A percentile compares a stretch with the other conserved stretches of the same genome.
Evolutionary conservation across 129 eudicot genomes (phyloP).

Genomic region (Chrysanthemum seticuspe): DNA sequence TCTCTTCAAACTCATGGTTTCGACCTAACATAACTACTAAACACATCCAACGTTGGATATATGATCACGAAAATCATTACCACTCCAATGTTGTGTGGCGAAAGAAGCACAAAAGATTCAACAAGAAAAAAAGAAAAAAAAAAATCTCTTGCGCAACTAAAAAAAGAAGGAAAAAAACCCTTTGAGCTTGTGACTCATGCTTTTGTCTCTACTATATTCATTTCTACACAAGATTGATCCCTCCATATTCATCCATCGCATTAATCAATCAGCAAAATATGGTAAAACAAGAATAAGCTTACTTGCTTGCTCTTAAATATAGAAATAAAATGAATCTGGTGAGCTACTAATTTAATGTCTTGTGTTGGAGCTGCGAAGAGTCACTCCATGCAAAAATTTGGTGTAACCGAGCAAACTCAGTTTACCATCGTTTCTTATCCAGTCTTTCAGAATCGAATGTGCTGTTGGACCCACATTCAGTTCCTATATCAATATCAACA

Average conservation of each 20-base stretch:
- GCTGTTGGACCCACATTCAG: slow-evolving; percentile 84
- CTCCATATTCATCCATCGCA: slow-evolving; percentile 16
- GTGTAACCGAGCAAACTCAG: slow-evolving; percentile 83
- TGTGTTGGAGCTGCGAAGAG: slow-evolving; percentile 80
- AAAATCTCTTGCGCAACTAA: slow-evolving; percentile 27
- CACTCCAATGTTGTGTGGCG: neutral
- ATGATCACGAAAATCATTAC: neutral
- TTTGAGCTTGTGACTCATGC: slow-evolving; percentile 11
- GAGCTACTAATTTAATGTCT: slow-evolving; percentile 58
- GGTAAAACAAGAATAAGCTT: slow-evolving; percentile 14
- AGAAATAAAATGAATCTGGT: slow-evolving; percentile 2
- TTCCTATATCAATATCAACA: slow-evolving; percentile 49
- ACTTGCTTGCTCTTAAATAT: neutral
- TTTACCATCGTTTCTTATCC: slow-evolving; percentile 79
- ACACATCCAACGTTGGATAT: too few relatives aligned
- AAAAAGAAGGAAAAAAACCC: neutral
- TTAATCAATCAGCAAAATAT: slow-evolving; percentile 24
- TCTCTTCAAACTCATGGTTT: too few relatives aligned
- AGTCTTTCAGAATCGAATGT: slow-evolving; percentile 69
- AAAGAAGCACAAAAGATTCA: slow-evolving; percentile 5
- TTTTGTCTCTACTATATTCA: slow-evolving; percentile 39
- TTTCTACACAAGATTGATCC: slow-evolving; percentile 39
- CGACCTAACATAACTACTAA: too few relatives aligned
- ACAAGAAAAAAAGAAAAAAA: neutral
- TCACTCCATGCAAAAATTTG: slow-evolving; percentile 94